A percentile compares a stretch with the other conserved stretches of the same genome.
phyloP scores from a whole-genome alignment of 2,329 filamentous ascomycete genomes.

The Pyrenophora teres region DNA sequence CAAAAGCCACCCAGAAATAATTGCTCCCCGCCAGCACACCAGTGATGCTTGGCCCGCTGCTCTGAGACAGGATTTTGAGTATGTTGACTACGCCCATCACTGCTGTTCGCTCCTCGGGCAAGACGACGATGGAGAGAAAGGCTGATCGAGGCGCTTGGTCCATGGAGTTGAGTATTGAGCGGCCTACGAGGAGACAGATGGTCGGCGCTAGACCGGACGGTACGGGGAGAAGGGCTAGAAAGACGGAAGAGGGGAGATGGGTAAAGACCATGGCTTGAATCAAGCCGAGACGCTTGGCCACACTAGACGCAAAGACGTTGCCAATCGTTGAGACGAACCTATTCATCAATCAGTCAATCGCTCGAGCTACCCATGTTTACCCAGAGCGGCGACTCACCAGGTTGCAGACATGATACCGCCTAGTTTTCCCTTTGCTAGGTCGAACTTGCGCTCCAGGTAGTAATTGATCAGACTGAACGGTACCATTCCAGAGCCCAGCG shows the following conservation, averaged over 20 bases:
- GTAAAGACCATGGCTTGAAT: slow-evolving; percentile 52
- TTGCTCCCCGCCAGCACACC: slow-evolving; percentile 41
- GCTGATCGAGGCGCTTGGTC: slow-evolving; percentile 47
- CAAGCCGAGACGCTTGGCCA: slow-evolving; percentile 66
- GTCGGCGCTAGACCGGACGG: slow-evolving; percentile 32
- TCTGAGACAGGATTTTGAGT: slow-evolving; percentile 44
- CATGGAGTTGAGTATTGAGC: slow-evolving; percentile 44
- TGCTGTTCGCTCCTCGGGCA: slow-evolving; percentile 44
- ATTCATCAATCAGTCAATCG: neutral
- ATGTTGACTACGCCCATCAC: slow-evolving; percentile 50
- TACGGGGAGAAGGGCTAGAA: slow-evolving; percentile 39
- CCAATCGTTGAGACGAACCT: slow-evolving; percentile 41
- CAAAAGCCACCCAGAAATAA: slow-evolving; percentile 48
- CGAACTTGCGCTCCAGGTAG: slow-evolving; percentile 64
- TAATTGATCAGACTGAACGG: slow-evolving; percentile 55
- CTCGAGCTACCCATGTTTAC: neutral
- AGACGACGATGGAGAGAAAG: slow-evolving; percentile 41
- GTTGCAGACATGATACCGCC: slow-evolving; percentile 60
- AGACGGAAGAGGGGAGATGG: slow-evolving; percentile 44
- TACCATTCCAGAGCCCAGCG: slow-evolving; percentile 72
- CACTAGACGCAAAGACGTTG: slow-evolving; percentile 44
- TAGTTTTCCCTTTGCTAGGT: slow-evolving; percentile 57
- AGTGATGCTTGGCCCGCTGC: slow-evolving; percentile 42
- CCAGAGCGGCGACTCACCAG: slow-evolving; percentile 25
- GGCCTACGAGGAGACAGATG: slow-evolving; percentile 38